phyloP scores from a whole-genome alignment of 768 basidiomycete species.

The Termitomyces sp. region DNA sequence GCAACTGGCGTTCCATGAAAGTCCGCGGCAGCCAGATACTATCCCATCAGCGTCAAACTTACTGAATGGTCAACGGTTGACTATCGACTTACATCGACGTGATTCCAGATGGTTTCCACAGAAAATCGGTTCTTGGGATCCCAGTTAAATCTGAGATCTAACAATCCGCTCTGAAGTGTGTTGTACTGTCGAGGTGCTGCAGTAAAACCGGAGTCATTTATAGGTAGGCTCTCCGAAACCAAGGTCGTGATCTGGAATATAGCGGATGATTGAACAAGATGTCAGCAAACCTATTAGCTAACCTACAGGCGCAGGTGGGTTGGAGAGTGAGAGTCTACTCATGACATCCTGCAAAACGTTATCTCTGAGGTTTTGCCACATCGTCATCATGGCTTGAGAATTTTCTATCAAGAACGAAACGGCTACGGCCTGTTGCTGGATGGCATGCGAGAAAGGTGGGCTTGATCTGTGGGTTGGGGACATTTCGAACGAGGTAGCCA shows the following conservation, averaged over 20 bases:
- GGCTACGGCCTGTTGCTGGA: slow-evolving; percentile 27
- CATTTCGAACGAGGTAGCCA: slow-evolving; percentile 6
- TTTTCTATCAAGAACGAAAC: slow-evolving; percentile 54
- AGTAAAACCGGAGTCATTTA: slow-evolving; percentile 22
- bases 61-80: not conserved
- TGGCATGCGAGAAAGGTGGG: slow-evolving; percentile 15
- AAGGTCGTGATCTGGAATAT: slow-evolving; percentile 31
- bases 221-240: slow-evolving; percentile 41
- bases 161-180: slow-evolving; percentile 29
- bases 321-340: slow-evolving; percentile 31
- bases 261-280: not conserved
- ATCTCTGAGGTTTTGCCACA: slow-evolving; percentile 46
- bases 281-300: not conserved
- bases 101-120: slow-evolving; percentile 33
- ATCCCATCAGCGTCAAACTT: slow-evolving; percentile 1
- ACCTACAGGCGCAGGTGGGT: slow-evolving; percentile 37
- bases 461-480: slow-evolving; percentile 4
- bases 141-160: slow-evolving; percentile 36
- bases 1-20: slow-evolving; percentile 25
- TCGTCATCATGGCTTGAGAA: slow-evolving; percentile 34
- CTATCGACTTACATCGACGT: slow-evolving; percentile 37
- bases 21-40: slow-evolving; percentile 30
- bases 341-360: slow-evolving; percentile 39
- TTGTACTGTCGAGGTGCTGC: slow-evolving; percentile 35
- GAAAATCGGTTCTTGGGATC: slow-evolving; percentile 39